Evolutionary conservation across 345 rosid genomes (phyloP).

Genomic region (Salix udensis): DNA sequence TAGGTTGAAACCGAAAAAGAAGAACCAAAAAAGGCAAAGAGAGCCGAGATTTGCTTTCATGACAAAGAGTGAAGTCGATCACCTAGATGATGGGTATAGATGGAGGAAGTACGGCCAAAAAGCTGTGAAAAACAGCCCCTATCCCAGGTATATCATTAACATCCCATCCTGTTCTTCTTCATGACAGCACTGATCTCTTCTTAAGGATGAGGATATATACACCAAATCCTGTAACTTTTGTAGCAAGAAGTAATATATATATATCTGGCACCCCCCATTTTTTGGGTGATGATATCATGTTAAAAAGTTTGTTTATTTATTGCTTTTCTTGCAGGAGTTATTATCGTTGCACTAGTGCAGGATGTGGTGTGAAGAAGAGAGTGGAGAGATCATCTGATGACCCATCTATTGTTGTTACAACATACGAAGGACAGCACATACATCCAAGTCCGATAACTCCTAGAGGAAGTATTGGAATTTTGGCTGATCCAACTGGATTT

Average conservation of each 20-base stretch:
- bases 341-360: slow-evolving; percentile 90
- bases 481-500: slow-evolving; percentile 23
- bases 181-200: background rate
- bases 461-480: slow-evolving; percentile 52
- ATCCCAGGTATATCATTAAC: slow-evolving; percentile 66
- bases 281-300: background rate
- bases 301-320: background rate
- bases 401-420: slow-evolving; percentile 73
- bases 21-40: slow-evolving; percentile 70
- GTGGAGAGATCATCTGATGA: slow-evolving; percentile 93
- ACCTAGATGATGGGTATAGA: slow-evolving; percentile 90
- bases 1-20: slow-evolving; percentile 90
- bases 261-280: background rate
- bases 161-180: background rate
- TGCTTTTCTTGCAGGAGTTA: slow-evolving; percentile 61
- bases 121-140: slow-evolving; percentile 95
- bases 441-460: slow-evolving; percentile 78
- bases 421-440: slow-evolving; percentile 91
- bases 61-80: slow-evolving; percentile 92
- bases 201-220: background rate
- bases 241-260: slow-evolving; percentile 7
- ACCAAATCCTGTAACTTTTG: slow-evolving; percentile 4
- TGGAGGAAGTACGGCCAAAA: slow-evolving; percentile 99
- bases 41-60: slow-evolving; percentile 92
- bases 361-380: slow-evolving; percentile 96